phyloP scores from a whole-genome alignment of 768 basidiomycete genomes.

The Suillus brevipes region DNA sequence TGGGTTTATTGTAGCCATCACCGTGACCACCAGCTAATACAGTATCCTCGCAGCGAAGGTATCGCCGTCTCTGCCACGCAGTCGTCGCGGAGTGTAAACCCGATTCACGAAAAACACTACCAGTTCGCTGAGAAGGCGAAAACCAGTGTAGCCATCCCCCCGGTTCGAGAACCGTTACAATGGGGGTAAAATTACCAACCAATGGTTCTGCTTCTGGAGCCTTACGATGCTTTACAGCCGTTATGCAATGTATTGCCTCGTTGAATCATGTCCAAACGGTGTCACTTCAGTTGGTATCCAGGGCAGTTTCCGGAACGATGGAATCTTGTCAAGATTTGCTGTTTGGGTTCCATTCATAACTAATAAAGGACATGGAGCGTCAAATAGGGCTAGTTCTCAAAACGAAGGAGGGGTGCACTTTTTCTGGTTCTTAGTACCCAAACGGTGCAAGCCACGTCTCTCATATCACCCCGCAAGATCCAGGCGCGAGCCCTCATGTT shows the following conservation, averaged over 20 bases:
- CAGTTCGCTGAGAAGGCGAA: background rate
- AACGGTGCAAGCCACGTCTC: conserved; percentile 9
- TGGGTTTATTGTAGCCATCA: background rate
- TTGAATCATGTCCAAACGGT: background rate
- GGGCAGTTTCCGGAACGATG: conserved; percentile 20
- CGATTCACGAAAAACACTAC: background rate
- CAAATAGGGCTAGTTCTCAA: conserved; percentile 30
- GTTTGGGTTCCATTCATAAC: conserved; percentile 20
- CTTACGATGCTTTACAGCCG: background rate
- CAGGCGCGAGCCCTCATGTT: conserved; percentile 30
- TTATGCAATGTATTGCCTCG: conserved; percentile 4
- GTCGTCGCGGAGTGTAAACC: conserved; percentile 34
- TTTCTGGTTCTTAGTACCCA: conserved; percentile 11
- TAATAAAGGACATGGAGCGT: conserved; percentile 31
- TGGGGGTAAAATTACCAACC: background rate
- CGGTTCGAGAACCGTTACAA: background rate
- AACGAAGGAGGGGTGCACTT: conserved; percentile 28
- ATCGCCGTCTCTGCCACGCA: conserved; percentile 23
- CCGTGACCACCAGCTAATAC: background rate
- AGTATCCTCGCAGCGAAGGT: background rate
- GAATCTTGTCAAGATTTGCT: conserved; percentile 23
- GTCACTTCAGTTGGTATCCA: conserved; percentile 19
- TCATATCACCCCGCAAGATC: conserved; percentile 20
- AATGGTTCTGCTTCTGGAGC: background rate
- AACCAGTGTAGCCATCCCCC: background rate